Conservation (phyloP, 352 stramenopile species). For the Pythium volutum region DNA sequence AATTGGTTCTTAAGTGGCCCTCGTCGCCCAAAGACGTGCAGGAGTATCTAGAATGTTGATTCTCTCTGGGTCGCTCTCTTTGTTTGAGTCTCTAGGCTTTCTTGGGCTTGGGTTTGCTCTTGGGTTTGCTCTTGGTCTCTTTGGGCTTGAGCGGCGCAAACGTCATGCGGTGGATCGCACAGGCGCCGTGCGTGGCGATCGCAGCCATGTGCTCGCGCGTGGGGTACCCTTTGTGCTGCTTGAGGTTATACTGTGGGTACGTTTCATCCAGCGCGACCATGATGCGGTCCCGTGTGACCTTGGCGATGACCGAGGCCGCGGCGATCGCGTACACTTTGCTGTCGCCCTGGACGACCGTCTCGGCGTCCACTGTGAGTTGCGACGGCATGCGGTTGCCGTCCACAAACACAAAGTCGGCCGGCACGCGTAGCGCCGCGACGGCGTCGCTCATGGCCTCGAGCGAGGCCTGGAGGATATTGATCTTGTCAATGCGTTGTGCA, state of each 20-base stretch:
- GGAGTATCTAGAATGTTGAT: too few relatives aligned
- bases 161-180: conserved; percentile 93
- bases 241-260: conserved; percentile 94
- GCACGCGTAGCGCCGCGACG: conserved; percentile 52
- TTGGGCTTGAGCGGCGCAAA: conserved; percentile 93
- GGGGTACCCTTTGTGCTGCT: conserved; percentile 97
- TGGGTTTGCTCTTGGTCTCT: neutral
- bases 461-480: conserved; percentile 99
- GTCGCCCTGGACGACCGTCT: conserved; percentile 95
- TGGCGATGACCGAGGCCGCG: conserved; percentile 97
- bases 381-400: conserved; percentile 95
- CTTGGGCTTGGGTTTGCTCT: neutral
- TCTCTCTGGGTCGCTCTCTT: too few relatives aligned
- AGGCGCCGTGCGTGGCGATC: conserved; percentile 89
- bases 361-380: conserved; percentile 80
- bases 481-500: conserved; percentile 93
- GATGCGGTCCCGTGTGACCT: conserved; percentile 96
- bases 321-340: conserved; percentile 95
- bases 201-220: conserved; percentile 90
- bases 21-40: too few relatives aligned
- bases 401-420: conserved; percentile 88
- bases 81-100: neutral
- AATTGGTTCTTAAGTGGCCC: too few relatives aligned
- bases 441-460: conserved; percentile 94
- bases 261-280: conserved; percentile 94